Percentiles rank a stretch among this genome's conserved stretches.
Evolutionary conservation across 805 yeast genomes (phyloP).

Genomic region (Ogataea haglerorum): DNA sequence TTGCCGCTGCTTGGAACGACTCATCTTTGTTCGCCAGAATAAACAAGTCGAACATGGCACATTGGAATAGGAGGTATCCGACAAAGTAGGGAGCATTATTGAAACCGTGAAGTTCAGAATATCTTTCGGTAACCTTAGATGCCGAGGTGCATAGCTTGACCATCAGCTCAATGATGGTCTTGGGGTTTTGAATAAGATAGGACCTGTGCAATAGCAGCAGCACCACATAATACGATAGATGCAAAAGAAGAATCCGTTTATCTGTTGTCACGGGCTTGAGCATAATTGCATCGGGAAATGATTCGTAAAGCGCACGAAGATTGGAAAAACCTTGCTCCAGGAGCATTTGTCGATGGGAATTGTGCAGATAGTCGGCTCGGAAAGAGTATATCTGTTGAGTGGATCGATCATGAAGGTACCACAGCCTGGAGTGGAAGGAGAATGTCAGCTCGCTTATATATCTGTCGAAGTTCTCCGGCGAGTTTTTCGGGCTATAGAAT

Average conservation of each 20-base stretch:
- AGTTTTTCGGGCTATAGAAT: constrained; percentile 22
- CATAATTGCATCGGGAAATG: constrained; percentile 23
- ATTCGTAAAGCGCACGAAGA: constrained; percentile 20
- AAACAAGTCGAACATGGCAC: constrained; percentile 34
- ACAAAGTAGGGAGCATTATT: constrained; percentile 30
- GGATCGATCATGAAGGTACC: constrained; percentile 33
- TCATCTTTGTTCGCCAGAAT: constrained; percentile 27
- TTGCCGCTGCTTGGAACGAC: constrained; percentile 19
- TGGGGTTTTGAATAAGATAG: constrained; percentile 30
- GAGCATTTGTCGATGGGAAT: constrained; percentile 31
- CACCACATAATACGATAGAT: constrained; percentile 30
- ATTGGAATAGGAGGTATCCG: constrained; percentile 32
- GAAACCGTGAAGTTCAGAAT: constrained; percentile 16
- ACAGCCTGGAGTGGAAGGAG: constrained; percentile 29
- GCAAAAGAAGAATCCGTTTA: constrained; percentile 25
- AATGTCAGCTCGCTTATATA: constrained; percentile 26
- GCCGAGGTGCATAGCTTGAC: constrained; percentile 27
- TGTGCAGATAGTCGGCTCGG: constrained; percentile 33
- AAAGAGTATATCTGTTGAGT: constrained; percentile 35
- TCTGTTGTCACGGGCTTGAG: constrained; percentile 14
- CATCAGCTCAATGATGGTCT: constrained; percentile 25
- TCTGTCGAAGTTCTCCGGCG: constrained; percentile 1
- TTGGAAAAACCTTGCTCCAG: constrained; percentile 30
- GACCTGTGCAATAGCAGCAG: constrained; percentile 30
- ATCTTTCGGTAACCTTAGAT: constrained; percentile 19